Evolutionary conservation across 192 early-diverging fungal species (phyloP), one percentile per base, ranked within the genome.

Genomic region (Entophlyctis luteolus): DNA sequence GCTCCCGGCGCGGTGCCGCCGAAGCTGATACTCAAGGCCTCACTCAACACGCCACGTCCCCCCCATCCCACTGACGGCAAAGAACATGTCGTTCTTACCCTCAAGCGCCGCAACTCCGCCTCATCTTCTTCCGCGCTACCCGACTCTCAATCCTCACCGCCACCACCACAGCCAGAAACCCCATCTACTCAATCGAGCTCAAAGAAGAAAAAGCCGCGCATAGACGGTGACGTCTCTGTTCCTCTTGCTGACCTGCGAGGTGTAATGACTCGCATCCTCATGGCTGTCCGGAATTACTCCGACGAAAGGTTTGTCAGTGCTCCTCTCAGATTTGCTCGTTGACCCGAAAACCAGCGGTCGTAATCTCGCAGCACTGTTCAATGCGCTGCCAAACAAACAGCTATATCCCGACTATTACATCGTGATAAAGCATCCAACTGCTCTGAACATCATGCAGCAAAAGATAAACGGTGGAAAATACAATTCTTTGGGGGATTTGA

Each of bases 381-480:
- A 89, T 42, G 82, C 90, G 16, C 75, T 94, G 4, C 93, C 93
- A 0, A 78, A 81, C 23, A 76, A 81, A 57, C 79, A 82, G 16
- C 84, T 89, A 47, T 98, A 93, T 67, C 93, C 94, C 0, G 94
- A 98, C 58, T 98, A 96, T 72, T 96, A 92, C 71, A 79, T 85
- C 29, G 75, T 92, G 20, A 96, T 95, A 67, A 71, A 81, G 27
- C 79, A 89, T 2, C 95, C 95, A 2, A 90, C 93, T 62, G 88
- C 90, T 3, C 46, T 94, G 8, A 72, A 82, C 39, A 70, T 77
- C 45, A 86, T 93, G 18, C 74, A 91, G 79, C 72, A 74, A 18
- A 83, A 85, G 55, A 87, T 93, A 33, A 74, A 82, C 10, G 67
- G 53, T 22, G 65, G 76, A 38, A 82, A 79, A 42, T 96, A 96